Percentiles rank a stretch among this genome's conserved stretches.
These are phyloP conservation scores for Knoxdaviesia proteae DNA, from an alignment of 2,329 filamentous ascomycete species.

Conservation along the genomic window DNA sequence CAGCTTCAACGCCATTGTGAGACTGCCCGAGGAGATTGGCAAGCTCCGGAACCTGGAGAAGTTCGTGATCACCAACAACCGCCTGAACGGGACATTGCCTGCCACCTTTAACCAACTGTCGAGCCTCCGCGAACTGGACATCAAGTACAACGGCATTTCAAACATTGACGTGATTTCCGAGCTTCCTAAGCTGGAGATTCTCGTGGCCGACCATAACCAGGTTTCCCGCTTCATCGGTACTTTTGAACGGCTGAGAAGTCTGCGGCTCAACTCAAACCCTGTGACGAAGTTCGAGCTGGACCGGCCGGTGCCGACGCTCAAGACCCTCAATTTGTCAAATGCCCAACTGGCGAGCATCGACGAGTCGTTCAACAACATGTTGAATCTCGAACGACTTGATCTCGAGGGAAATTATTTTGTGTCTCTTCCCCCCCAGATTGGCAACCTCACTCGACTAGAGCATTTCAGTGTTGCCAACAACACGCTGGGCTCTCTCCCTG, in stretches of 20 bases:
- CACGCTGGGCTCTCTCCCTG: constrained; percentile 59
- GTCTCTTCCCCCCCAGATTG: constrained; percentile 67
- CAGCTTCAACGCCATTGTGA: constrained; percentile 81
- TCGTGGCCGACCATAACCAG: constrained; percentile 80
- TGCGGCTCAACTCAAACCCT: constrained; percentile 87
- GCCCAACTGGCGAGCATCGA: constrained; percentile 84
- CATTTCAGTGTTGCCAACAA: constrained; percentile 92
- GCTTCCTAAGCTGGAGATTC: constrained; percentile 67
- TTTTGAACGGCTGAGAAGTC: constrained; percentile 65
- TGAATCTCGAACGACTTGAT: constrained; percentile 69
- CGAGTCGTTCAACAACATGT: constrained; percentile 68
- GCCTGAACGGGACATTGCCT: constrained; percentile 55
- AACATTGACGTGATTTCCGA: constrained; percentile 74
- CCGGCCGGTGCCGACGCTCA: constrained; percentile 57
- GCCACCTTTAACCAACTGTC: constrained; percentile 49
- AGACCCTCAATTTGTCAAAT: constrained; percentile 72
- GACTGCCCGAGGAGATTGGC: constrained; percentile 58
- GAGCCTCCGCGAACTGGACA: constrained; percentile 75
- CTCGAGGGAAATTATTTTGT: constrained; percentile 94
- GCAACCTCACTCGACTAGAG: constrained; percentile 62
- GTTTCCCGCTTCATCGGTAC: constrained; percentile 76
- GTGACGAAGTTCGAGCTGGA: constrained; percentile 82
- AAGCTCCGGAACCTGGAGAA: constrained; percentile 63
- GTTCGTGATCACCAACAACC: constrained; percentile 90
- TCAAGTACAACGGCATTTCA: constrained; percentile 78